phyloP scores from a whole-genome alignment of 768 basidiomycete species.

The Rhizopogon vulgaris region DNA sequence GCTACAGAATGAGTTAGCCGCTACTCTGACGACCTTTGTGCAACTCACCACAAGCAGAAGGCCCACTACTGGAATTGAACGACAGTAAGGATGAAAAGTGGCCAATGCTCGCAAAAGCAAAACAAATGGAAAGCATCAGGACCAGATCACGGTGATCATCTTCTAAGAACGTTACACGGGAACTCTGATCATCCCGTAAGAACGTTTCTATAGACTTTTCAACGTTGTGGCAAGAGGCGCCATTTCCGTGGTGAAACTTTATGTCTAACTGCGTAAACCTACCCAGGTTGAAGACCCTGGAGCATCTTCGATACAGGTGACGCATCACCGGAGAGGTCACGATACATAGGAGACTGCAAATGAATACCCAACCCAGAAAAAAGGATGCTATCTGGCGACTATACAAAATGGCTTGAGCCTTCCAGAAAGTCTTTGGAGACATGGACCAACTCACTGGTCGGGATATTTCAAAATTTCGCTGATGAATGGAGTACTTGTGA shows the following conservation, averaged over 20 bases:
- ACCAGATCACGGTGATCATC: constrained; percentile 9
- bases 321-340: constrained; percentile 10
- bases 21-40: background rate
- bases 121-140: constrained; percentile 23
- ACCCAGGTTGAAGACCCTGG: background rate
- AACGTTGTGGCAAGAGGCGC: background rate
- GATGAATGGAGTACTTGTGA: constrained; percentile 6
- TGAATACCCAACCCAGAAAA: constrained; percentile 36
- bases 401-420: background rate
- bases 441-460: constrained; percentile 23
- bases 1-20: constrained; percentile 19
- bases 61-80: constrained; percentile 13
- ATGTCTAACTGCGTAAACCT: background rate
- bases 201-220: background rate
- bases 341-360: constrained; percentile 24
- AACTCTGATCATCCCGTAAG: background rate
- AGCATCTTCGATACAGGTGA: background rate
- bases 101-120: constrained; percentile 25
- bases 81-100: constrained; percentile 25
- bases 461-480: constrained; percentile 26
- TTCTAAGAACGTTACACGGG: background rate
- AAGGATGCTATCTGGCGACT: constrained; percentile 34
- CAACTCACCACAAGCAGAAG: constrained; percentile 21
- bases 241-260: background rate
- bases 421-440: background rate